Percentiles rank a stretch among this genome's conserved stretches.
Conservation (phyloP, 2,329 filamentous ascomycete genomes). For the Talaromyces sp. region DNA sequence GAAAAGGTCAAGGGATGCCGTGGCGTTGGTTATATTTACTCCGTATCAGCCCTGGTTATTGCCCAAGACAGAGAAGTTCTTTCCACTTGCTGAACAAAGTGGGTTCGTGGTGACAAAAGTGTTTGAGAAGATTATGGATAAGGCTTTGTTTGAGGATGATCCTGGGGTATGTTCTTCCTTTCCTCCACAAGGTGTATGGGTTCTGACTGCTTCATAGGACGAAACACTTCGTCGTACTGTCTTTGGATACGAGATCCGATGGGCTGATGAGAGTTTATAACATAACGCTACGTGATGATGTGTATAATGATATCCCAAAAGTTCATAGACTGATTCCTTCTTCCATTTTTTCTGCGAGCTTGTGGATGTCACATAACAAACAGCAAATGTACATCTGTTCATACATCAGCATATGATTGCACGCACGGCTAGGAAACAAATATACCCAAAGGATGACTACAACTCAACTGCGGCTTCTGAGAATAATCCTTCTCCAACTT, state of each 20-base stretch:
- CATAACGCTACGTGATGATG: background rate
- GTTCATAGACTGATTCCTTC: background rate
- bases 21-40: conserved; percentile 86
- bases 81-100: conserved; percentile 64
- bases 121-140: conserved; percentile 74
- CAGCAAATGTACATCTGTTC: conserved; percentile 59
- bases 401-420: background rate
- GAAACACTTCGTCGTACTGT: conserved; percentile 75
- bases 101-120: conserved; percentile 76
- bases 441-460: conserved; percentile 89
- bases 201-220: conserved; percentile 49
- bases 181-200: background rate
- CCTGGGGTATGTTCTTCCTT: conserved; percentile 54
- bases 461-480: conserved; percentile 94
- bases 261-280: conserved; percentile 44
- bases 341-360: background rate
- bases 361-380: conserved; percentile 57
- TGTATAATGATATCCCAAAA: conserved; percentile 8
- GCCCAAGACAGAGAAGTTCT: conserved; percentile 80
- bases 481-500: conserved; percentile 81
- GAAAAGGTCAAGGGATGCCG: conserved; percentile 49
- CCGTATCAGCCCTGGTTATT: conserved; percentile 88
- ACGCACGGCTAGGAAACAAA: conserved; percentile 26
- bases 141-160: conserved; percentile 84
- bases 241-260: conserved; percentile 68